phyloP scores from a whole-genome alignment of 2,329 filamentous ascomycete genomes.

The Aspergillus pseudonomiae region DNA sequence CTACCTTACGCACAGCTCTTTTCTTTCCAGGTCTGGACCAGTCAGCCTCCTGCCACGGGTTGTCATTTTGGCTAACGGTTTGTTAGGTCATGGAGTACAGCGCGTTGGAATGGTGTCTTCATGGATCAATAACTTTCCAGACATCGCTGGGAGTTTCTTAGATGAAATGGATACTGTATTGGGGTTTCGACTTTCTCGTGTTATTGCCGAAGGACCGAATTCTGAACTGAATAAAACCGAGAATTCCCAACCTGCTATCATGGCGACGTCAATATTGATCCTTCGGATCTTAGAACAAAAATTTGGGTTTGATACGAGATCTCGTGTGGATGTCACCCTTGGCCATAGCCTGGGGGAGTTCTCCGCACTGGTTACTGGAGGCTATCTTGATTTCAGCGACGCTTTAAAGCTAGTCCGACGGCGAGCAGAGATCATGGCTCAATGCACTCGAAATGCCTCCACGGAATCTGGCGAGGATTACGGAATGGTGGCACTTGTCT shows the following conservation, averaged over 20 bases:
- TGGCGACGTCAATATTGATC: constrained; percentile 91
- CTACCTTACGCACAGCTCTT: constrained; percentile 45
- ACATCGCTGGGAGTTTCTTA: constrained; percentile 72
- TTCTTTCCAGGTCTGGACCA: constrained; percentile 49
- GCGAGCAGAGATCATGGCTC: constrained; percentile 81
- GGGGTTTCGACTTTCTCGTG: constrained; percentile 71
- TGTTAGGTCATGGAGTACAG: constrained; percentile 80
- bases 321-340: constrained; percentile 78
- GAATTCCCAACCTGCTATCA: constrained; percentile 92
- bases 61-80: constrained; percentile 16
- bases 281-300: constrained; percentile 83
- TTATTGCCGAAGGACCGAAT: constrained; percentile 81
- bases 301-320: constrained; percentile 72
- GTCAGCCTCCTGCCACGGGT: background rate
- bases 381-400: constrained; percentile 76
- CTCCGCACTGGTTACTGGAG: constrained; percentile 82
- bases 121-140: constrained; percentile 85
- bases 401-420: constrained; percentile 75
- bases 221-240: constrained; percentile 76
- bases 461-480: constrained; percentile 76
- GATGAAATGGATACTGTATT: constrained; percentile 83
- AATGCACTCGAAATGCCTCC: constrained; percentile 69
- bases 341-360: constrained; percentile 95
- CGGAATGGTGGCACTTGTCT: constrained; percentile 92
- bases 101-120: constrained; percentile 83